Evolutionary conservation across 2,329 filamentous ascomycete species (phyloP).

Genomic region (Rhinocladiella similis): DNA sequence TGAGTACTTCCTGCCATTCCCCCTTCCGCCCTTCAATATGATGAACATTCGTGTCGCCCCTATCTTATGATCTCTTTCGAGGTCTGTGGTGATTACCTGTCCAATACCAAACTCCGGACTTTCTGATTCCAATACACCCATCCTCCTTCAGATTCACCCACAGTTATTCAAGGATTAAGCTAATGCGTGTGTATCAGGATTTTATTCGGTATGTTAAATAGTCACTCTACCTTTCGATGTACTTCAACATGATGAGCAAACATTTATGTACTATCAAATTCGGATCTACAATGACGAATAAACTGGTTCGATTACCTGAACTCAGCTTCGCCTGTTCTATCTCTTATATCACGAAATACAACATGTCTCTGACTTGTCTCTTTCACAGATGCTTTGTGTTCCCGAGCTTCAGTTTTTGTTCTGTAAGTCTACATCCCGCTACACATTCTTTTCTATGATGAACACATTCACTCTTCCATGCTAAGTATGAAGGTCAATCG

Average conservation of each 20-base stretch:
- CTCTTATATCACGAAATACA: not conserved
- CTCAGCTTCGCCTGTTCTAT: not conserved
- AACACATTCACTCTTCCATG: conserved; percentile 59
- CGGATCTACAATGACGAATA: conserved; percentile 46
- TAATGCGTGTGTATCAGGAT: not conserved
- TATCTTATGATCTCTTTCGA: conserved; percentile 51
- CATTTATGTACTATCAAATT: conserved; percentile 51
- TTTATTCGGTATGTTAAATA: not conserved
- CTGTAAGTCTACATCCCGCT: conserved; percentile 16
- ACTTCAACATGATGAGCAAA: conserved; percentile 42
- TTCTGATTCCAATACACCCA: conserved; percentile 41
- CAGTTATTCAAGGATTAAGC: not conserved
- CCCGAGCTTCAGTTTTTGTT: not conserved
- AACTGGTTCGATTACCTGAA: conserved; percentile 52
- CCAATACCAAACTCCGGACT: conserved; percentile 59
- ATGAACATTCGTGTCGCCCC: conserved; percentile 65
- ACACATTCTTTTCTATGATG: conserved; percentile 47
- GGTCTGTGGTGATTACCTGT: conserved; percentile 60
- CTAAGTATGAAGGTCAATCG: conserved; percentile 59
- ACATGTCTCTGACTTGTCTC: not conserved
- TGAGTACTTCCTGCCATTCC: conserved; percentile 11
- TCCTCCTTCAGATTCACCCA: too few relatives aligned
- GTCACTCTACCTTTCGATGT: not conserved
- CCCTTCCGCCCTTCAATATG: conserved; percentile 39
- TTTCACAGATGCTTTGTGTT: not conserved